Conservation (phyloP, 805 yeast genomes). For the Candida glaebosa region DNA sequence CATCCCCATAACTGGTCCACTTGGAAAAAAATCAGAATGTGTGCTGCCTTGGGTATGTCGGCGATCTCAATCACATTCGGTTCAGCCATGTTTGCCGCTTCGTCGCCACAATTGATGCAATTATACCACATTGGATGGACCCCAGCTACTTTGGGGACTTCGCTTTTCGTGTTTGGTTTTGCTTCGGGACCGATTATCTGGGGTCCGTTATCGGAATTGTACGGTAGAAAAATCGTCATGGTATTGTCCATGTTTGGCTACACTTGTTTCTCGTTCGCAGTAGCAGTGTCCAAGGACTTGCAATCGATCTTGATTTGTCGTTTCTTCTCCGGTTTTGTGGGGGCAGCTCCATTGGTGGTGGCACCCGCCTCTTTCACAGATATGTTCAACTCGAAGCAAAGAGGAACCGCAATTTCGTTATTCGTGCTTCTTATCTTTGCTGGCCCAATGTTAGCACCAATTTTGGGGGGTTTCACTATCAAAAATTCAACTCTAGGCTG, state of each 20-base stretch:
- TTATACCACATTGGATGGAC: conserved; percentile 57
- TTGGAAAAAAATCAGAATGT: conserved; percentile 19
- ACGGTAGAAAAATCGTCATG: conserved; percentile 41
- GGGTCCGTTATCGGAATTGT: conserved; percentile 43
- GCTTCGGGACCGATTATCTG: conserved; percentile 89
- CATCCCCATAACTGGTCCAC: conserved; percentile 79
- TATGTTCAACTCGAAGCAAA: conserved; percentile 56
- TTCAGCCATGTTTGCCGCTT: conserved; percentile 77
- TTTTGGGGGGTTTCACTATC: conserved; percentile 45
- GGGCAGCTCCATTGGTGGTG: conserved; percentile 82
- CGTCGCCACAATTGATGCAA: conserved; percentile 44
- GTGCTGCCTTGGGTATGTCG: conserved; percentile 26
- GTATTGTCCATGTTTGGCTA: conserved; percentile 38
- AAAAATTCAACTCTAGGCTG: conserved; percentile 42
- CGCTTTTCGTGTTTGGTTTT: conserved; percentile 86
- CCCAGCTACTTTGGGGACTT: conserved; percentile 71
- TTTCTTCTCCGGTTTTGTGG: conserved; percentile 75
- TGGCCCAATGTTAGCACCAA: conserved; percentile 84
- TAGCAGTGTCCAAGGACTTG: conserved; percentile 72
- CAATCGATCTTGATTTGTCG: conserved; percentile 77
- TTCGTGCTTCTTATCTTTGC: conserved; percentile 71
- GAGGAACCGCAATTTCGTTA: conserved; percentile 74
- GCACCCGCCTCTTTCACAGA: conserved; percentile 87
- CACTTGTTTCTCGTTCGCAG: conserved; percentile 51
- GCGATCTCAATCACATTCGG: conserved; percentile 60